Percentiles rank a stretch among this genome's conserved stretches.
phyloP scores from a whole-genome alignment of 495 filamentous ascomycete species.

The Xylaria curta region DNA sequence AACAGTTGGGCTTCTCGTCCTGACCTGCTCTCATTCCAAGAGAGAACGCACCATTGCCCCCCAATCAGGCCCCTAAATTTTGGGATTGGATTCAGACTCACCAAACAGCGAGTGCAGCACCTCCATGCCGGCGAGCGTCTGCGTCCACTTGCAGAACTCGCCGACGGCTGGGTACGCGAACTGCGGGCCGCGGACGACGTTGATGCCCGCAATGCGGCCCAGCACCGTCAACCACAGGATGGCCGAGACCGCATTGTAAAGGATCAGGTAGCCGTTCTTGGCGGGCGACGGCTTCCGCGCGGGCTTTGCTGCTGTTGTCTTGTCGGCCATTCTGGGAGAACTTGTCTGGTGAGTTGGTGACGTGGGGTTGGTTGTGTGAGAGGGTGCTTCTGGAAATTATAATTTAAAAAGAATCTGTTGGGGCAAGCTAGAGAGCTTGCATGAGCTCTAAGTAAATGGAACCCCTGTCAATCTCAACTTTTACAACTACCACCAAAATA shows the following conservation, averaged over 20 bases:
- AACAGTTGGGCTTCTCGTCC: background rate
- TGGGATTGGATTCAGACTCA: slow-evolving; percentile 37
- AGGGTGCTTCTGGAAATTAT: background rate
- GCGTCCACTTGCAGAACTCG: slow-evolving; percentile 75
- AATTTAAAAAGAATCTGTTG: slow-evolving; percentile 1
- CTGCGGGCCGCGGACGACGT: slow-evolving; percentile 35
- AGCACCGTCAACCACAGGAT: slow-evolving; percentile 78
- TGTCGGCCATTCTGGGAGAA: slow-evolving; percentile 31
- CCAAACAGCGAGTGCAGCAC: slow-evolving; percentile 77
- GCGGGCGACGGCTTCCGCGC: slow-evolving; percentile 40
- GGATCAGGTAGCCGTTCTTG: slow-evolving; percentile 71
- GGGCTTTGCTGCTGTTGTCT: slow-evolving; percentile 29
- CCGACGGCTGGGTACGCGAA: slow-evolving; percentile 59
- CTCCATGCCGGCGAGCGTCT: slow-evolving; percentile 84
- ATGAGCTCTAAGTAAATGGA: background rate
- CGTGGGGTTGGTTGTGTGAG: background rate
- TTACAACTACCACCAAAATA: background rate
- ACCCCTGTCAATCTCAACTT: background rate
- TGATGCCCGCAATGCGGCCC: slow-evolving; percentile 54
- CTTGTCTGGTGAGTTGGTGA: background rate
- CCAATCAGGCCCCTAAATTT: background rate
- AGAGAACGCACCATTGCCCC: background rate
- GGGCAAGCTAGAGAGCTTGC: slow-evolving; percentile 2
- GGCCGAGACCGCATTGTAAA: slow-evolving; percentile 82
- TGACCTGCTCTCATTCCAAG: background rate